phyloP scores from a whole-genome alignment of 176 grass and related monocot genomes.

The Eleusine coracana region DNA sequence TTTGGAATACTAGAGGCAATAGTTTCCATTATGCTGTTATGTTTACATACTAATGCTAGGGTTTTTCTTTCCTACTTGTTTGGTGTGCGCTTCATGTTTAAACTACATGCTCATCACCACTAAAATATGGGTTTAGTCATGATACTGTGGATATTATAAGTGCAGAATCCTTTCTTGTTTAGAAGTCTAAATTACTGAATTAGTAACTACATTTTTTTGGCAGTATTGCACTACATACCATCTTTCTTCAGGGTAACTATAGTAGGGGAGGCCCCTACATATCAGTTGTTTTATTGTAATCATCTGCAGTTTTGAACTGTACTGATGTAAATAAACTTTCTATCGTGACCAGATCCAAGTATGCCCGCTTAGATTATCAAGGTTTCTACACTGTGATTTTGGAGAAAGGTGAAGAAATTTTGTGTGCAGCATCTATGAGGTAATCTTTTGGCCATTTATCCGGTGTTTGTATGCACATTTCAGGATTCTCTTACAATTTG shows the following conservation, averaged over 20 bases:
- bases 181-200: background rate
- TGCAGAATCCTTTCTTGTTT: background rate
- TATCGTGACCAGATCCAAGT: slow-evolving; percentile 60
- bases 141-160: background rate
- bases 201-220: background rate
- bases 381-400: slow-evolving; percentile 75
- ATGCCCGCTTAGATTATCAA: slow-evolving; percentile 67
- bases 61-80: background rate
- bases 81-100: slow-evolving; percentile 14
- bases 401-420: slow-evolving; percentile 72
- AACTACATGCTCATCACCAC: background rate
- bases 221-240: background rate
- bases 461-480: background rate
- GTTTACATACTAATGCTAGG: background rate
- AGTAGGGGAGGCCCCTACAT: background rate
- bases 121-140: background rate
- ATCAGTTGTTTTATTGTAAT: background rate
- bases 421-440: slow-evolving; percentile 72
- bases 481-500: background rate
- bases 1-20: background rate
- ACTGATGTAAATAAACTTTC: slow-evolving; percentile 9
- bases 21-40: background rate
- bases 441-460: slow-evolving; percentile 32
- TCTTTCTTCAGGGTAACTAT: background rate
- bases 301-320: background rate